Evolutionary conservation across 108 stramenopile species (phyloP).

Genomic region (Seminavis robusta): DNA sequence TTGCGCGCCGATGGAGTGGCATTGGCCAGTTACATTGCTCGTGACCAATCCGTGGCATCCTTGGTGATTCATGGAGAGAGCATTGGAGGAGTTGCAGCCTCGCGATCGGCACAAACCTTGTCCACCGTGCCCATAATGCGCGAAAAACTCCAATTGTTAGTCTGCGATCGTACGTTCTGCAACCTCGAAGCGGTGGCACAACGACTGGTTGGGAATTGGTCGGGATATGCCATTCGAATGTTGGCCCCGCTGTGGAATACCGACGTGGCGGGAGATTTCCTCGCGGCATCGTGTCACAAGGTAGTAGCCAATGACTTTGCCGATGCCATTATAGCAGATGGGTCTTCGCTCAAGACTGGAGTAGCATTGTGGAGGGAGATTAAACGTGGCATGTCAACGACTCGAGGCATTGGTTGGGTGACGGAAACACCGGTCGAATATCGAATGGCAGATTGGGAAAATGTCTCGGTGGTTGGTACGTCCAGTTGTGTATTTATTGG

Average conservation of each 20-base stretch:
- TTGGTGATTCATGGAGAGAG: conserved; percentile 84
- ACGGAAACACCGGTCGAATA: conserved; percentile 71
- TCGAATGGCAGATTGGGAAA: conserved; percentile 75
- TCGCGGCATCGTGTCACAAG: conserved; percentile 75
- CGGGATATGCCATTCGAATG: conserved; percentile 69
- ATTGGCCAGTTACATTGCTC: conserved; percentile 58
- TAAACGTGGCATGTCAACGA: conserved; percentile 32
- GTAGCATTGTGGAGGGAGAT: conserved; percentile 73
- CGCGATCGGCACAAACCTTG: conserved; percentile 57
- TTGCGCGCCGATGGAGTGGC: conserved; percentile 67
- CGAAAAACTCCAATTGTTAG: conserved; percentile 44
- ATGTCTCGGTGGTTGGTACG: conserved; percentile 38
- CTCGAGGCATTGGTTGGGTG: conserved; percentile 68
- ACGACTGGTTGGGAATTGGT: conserved; percentile 81
- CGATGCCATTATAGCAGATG: conserved; percentile 80
- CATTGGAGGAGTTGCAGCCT: conserved; percentile 85
- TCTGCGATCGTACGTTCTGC: conserved; percentile 88
- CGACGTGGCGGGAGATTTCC: conserved; percentile 75
- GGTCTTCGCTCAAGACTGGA: conserved; percentile 77
- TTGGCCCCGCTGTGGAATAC: conserved; percentile 81
- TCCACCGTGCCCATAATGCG: conserved; percentile 12
- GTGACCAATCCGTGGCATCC: conserved; percentile 43
- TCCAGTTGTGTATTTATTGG: not conserved
- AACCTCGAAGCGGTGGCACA: conserved; percentile 83
- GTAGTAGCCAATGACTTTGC: conserved; percentile 81